phyloP scores from a whole-genome alignment of 495 filamentous ascomycete species.

The Xylaria curta region DNA sequence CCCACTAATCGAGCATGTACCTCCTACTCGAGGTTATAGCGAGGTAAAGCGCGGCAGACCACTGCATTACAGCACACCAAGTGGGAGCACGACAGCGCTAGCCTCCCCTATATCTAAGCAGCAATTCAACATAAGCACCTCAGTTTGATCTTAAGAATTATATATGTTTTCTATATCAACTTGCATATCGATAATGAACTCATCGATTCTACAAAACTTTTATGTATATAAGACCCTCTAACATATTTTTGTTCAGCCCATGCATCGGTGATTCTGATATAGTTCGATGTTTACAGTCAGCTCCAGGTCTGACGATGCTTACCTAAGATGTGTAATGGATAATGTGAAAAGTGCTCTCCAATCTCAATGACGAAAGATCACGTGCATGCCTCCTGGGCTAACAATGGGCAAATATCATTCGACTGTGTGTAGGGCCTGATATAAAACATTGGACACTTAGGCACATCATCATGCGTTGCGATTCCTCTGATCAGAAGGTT shows the following conservation, averaged over 20 bases:
- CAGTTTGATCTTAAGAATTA: neutral
- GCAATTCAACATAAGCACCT: neutral
- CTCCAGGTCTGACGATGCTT: neutral
- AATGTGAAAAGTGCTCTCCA: neutral
- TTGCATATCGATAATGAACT: neutral
- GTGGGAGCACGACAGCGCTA: neutral
- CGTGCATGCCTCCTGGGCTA: slow-evolving; percentile 2
- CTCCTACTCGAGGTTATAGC: neutral
- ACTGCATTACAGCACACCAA: slow-evolving; percentile 4
- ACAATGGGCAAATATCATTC: neutral
- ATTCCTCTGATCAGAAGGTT: neutral
- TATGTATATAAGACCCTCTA: neutral
- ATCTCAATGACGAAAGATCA: slow-evolving; percentile 5
- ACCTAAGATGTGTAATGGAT: slow-evolving; percentile 13
- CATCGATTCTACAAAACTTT: neutral
- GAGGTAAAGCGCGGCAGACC: neutral
- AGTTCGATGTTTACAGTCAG: neutral
- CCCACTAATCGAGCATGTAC: slow-evolving; percentile 3
- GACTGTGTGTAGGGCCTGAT: neutral
- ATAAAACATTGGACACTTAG: neutral
- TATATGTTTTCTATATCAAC: neutral
- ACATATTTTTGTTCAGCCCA: neutral
- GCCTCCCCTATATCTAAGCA: neutral
- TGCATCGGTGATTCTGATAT: neutral
- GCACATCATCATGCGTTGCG: neutral